Base-by-base conservation (phyloP, 2,329 filamentous ascomycete species). In the Fusarium musae region DNA sequence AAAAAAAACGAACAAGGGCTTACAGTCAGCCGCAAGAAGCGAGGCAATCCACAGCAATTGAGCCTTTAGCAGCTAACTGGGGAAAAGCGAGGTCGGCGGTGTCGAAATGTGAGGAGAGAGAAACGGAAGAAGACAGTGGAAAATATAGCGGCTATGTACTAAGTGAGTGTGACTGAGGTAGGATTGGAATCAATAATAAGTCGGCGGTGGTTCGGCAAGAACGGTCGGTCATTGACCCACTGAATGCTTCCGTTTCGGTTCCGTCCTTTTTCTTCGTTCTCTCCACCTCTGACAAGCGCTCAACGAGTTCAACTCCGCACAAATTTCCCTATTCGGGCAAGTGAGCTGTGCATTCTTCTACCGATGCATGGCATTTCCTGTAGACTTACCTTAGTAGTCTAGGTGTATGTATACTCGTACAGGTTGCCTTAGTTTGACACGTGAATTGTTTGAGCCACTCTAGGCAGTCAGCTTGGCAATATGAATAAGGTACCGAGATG, bases 181-280 rank as follows among this genome's bases (percentile, higher is more conserved):
- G 54, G n/a, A 58, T 58, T 58, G 54, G 30, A 46, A 46, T 47
- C 40, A 34, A 58, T 36, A 66, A 69, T 50, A 69, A 62, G 62
- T 70, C 76, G 69, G 69, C 57, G 62, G 52, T 66, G 73, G 53
- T 74, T 77, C 75, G 75, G 75, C 43, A 77, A 72, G 67, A 68
- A 70, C 66, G 52, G 66, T 69, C 60, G 73, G 71, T 62, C 58
- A 62, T 60, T 75, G 72, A 63, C 75, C 75, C 75, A 77, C 64
- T 69, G 52, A 76, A 72, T 70, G 50, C 60, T 63, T 74, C 72
- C 69, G 72, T 75, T 63, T 70, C 72, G 63, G 63, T 74, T 74
- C 72, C 72, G 60, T 75, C 63, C 52, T 52, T 69, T 71, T 56
- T 63, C 56, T 63, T 62, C 34, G 17, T 47, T 32, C n/a, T 30